These are phyloP conservation scores for Fusarium haematococcum DNA, from an alignment of 2,329 filamentous ascomycete species.

Conservation along the genomic window DNA sequence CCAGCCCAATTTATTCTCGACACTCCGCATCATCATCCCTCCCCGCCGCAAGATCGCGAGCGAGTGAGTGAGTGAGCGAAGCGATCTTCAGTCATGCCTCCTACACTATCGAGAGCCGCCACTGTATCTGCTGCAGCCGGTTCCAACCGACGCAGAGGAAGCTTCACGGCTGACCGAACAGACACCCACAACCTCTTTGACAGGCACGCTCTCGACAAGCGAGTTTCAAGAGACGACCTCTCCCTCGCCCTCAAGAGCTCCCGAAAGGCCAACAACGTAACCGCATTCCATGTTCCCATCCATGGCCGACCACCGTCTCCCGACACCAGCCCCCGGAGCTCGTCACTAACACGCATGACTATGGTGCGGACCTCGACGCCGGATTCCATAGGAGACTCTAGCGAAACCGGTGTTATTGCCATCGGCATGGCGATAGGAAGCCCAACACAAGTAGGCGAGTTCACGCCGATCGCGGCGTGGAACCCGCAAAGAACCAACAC, in stretches of 20 bases:
- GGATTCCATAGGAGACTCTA: constrained; percentile 54
- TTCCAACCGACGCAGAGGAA: constrained; percentile 38
- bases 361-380: constrained; percentile 56
- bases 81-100: constrained; percentile 36
- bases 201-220: constrained; percentile 49
- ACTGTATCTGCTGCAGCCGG: constrained; percentile 38
- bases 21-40: constrained; percentile 18
- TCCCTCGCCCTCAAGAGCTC: constrained; percentile 46
- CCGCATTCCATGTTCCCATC: constrained; percentile 55
- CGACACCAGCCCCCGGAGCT: constrained; percentile 53
- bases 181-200: constrained; percentile 21
- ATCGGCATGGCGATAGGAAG: constrained; percentile 84
- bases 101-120: constrained; percentile 40
- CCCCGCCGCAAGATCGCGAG: constrained; percentile 24
- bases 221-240: constrained; percentile 59
- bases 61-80: neutral
- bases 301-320: constrained; percentile 58
- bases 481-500: constrained; percentile 46
- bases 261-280: constrained; percentile 50
- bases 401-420: constrained; percentile 50
- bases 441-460: constrained; percentile 61
- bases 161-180: constrained; percentile 39
- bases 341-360: constrained; percentile 45
- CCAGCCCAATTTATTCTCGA: constrained; percentile 36
- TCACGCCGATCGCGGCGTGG: constrained; percentile 42